phyloP scores from a whole-genome alignment of 192 early-diverging fungal genomes.

The Podochytrium sp. region DNA sequence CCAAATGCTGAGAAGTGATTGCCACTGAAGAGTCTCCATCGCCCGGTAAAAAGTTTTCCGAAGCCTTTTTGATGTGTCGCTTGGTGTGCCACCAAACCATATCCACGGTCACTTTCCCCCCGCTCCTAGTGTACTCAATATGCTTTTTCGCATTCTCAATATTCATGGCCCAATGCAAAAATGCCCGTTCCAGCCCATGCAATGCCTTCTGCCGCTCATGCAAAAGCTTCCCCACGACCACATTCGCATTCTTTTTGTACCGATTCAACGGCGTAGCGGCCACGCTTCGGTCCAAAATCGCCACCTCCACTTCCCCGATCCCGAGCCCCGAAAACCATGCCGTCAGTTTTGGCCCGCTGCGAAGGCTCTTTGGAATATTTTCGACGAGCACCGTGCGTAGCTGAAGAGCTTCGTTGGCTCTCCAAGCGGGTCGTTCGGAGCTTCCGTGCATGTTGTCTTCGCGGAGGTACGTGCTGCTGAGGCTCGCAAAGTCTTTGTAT shows the following conservation, averaged over 20 bases:
- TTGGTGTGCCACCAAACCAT: not conserved
- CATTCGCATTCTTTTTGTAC: constrained; percentile 8
- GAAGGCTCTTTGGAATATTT: constrained; percentile 49
- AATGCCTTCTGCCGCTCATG: constrained; percentile 27
- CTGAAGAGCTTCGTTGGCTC: constrained; percentile 47
- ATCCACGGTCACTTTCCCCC: not conserved
- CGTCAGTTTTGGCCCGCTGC: constrained; percentile 44
- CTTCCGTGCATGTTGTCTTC: constrained; percentile 19
- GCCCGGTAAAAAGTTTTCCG: constrained; percentile 16
- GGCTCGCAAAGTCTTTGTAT: constrained; percentile 42
- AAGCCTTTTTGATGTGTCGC: not conserved
- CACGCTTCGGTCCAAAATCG: constrained; percentile 42
- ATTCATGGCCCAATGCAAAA: constrained; percentile 44
- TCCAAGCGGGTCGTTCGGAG: constrained; percentile 35
- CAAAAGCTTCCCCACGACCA: constrained; percentile 27
- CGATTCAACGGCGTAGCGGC: not conserved
- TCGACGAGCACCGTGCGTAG: constrained; percentile 53
- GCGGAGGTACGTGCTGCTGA: constrained; percentile 36
- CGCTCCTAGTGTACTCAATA: not conserved
- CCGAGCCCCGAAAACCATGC: constrained; percentile 49
- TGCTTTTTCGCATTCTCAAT: constrained; percentile 32
- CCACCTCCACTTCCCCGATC: constrained; percentile 52
- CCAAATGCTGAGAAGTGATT: constrained; percentile 18
- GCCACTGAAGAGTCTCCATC: constrained; percentile 21
- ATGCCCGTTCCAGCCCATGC: constrained; percentile 45